A percentile compares a stretch with the other conserved stretches of the same genome.
phyloP scores from a whole-genome alignment of 371 early-diverging fungal genomes.

The Nosema muscidifuracis region DNA sequence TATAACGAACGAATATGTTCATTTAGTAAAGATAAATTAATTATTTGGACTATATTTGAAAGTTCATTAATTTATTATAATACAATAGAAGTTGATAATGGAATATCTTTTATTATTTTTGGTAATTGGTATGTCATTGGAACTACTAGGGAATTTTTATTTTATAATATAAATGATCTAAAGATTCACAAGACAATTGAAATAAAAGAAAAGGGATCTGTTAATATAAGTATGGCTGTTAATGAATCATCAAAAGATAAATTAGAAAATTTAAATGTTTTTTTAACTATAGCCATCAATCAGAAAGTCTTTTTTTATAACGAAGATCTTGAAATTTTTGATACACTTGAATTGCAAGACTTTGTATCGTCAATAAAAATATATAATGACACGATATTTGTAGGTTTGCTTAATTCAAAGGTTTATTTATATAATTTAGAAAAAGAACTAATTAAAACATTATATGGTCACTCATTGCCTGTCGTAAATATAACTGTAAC shows the following conservation, averaged over 20 bases:
- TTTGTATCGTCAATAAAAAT: conserved; percentile 30
- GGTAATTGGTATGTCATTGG: conserved; percentile 15
- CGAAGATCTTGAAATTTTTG: not conserved
- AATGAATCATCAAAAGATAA: not conserved
- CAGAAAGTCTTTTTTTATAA: conserved; percentile 18
- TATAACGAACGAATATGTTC: conserved; percentile 13
- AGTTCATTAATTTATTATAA: not conserved
- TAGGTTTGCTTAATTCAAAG: conserved; percentile 49
- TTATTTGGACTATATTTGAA: conserved; percentile 31
- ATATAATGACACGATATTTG: conserved; percentile 36
- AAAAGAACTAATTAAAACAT: conserved; percentile 28
- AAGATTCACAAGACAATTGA: not conserved
- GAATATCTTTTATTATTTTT: conserved; percentile 7
- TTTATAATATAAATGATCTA: conserved; percentile 13
- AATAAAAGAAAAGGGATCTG: not conserved
- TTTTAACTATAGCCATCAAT: conserved; percentile 16
- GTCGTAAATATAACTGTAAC: conserved; percentile 52
- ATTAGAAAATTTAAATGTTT: not conserved
- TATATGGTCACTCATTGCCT: conserved; percentile 63
- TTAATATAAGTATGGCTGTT: not conserved
- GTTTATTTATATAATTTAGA: conserved; percentile 46
- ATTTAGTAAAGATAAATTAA: conserved; percentile 36
- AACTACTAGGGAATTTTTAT: not conserved
- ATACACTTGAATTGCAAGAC: conserved; percentile 41
- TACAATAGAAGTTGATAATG: conserved; percentile 18